Evolutionary conservation across 2,329 filamentous ascomycete species (phyloP), one percentile per base, ranked within the genome.

Genomic region (Talaromyces piceae): DNA sequence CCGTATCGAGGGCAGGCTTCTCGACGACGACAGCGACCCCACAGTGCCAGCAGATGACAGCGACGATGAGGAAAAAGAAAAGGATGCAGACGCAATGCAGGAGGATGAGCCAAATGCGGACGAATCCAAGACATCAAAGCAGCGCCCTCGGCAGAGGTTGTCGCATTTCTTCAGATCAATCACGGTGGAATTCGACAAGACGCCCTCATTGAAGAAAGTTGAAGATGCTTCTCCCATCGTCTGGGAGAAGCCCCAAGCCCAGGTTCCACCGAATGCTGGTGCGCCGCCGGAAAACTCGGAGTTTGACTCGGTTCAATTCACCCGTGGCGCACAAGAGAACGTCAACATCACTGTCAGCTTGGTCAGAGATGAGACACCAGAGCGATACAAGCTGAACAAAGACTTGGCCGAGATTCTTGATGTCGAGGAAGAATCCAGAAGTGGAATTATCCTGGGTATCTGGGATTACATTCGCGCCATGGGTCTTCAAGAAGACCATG

Each of bases 391-490:
- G 59, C 73, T 97, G 23, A 93, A 84, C 68, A 82, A 85, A 46
- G 82, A 84, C 52, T 75, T 98, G 43, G 84, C 89, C 9, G 87
- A 94, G 46, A 79, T 97, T 12, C 76, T 97, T 16, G 93, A 96
- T 63, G 87, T 88, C 62, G 78, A 83, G 45, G 89, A 95, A 68
- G 91, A 89, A 47, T 91, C 93, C 25, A 84, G 90, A 26, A 86
- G 89, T 33, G 90, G 93, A 56, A 86, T 91, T 5, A 83, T 95
- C 25, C 88, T 94, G 77, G 91, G 87, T 12, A 80, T 98, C 27
- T 98, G 91, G 89, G 91, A 96, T 65, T 98, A 98, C 63, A 87
- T 95, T 58, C 85, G 88, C 59, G 78, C 87, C 18, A 87, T 88
- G 76, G 84, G 85, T 16, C 75, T 98, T 44, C 89, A 95, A 67